Conservation (phyloP, 192 early-diverging fungal species). For the Gigaspora rosea region DNA sequence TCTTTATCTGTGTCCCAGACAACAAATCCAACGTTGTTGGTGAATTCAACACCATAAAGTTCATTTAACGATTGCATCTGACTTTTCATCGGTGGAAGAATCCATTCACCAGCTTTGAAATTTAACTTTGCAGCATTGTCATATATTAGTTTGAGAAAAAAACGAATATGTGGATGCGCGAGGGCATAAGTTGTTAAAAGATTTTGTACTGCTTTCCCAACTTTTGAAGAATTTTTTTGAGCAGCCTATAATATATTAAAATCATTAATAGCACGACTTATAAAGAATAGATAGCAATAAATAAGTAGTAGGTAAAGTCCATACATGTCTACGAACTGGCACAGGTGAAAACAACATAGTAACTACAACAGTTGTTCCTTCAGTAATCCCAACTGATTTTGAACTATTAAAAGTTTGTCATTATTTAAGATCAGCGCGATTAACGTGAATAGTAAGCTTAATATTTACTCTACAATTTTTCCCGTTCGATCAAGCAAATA, state of each 20-base stretch:
- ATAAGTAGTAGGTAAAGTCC: too few relatives aligned
- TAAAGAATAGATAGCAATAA: too few relatives aligned
- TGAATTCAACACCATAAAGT: conserved; percentile 1
- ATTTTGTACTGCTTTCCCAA: conserved; percentile 33
- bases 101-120: conserved; percentile 8
- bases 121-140: conserved; percentile 19
- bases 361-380: conserved; percentile 40
- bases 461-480: conserved; percentile 34
- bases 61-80: not conserved
- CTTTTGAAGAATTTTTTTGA: conserved; percentile 29
- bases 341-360: conserved; percentile 36
- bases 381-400: not conserved
- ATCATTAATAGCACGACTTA: too few relatives aligned
- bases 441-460: not conserved
- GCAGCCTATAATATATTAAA: not conserved
- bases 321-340: conserved; percentile 46
- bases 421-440: not conserved
- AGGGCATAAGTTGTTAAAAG: conserved; percentile 34
- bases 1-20: not conserved
- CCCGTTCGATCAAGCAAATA: conserved; percentile 40
- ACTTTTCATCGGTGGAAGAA: not conserved
- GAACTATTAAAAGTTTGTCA: not conserved
- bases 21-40: not conserved
- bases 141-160: conserved; percentile 26
- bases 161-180: conserved; percentile 37